phyloP scores from a whole-genome alignment of 1,139 yeast genomes.

The Kodamaea plutei region DNA sequence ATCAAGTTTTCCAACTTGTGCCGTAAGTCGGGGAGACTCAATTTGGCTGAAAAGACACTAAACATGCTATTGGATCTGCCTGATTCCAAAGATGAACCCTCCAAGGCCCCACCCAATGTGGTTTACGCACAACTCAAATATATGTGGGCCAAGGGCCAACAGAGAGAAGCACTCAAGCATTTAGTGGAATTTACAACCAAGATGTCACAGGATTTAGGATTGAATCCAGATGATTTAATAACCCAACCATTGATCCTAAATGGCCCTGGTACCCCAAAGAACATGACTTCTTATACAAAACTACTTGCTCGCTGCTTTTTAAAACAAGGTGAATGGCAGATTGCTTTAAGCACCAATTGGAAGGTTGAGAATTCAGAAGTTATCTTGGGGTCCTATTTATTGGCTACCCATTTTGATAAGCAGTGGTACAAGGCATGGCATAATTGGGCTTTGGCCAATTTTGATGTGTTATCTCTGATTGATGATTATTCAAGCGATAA shows the following conservation, averaged over 20 bases:
- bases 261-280: constrained; percentile 71
- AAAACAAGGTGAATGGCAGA: constrained; percentile 98
- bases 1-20: constrained; percentile 95
- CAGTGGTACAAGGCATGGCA: constrained; percentile 99
- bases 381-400: constrained; percentile 82
- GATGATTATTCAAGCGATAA: constrained; percentile 34
- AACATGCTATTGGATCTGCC: constrained; percentile 67
- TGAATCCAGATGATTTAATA: constrained; percentile 74
- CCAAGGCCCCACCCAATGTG: constrained; percentile 90
- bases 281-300: constrained; percentile 79
- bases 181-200: constrained; percentile 86
- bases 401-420: constrained; percentile 91
- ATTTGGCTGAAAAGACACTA: constrained; percentile 87
- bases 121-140: constrained; percentile 95
- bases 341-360: constrained; percentile 75
- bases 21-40: constrained; percentile 87
- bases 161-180: constrained; percentile 79
- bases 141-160: constrained; percentile 95
- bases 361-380: constrained; percentile 72
- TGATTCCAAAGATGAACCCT: constrained; percentile 55
- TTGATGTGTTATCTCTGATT: constrained; percentile 79
- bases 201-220: constrained; percentile 82
- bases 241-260: constrained; percentile 82
- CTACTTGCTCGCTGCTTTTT: constrained; percentile 89
- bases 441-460: constrained; percentile 97